Conservation (phyloP, 2,329 filamentous ascomycete species). For the Pseudopithomyces chartarum region DNA sequence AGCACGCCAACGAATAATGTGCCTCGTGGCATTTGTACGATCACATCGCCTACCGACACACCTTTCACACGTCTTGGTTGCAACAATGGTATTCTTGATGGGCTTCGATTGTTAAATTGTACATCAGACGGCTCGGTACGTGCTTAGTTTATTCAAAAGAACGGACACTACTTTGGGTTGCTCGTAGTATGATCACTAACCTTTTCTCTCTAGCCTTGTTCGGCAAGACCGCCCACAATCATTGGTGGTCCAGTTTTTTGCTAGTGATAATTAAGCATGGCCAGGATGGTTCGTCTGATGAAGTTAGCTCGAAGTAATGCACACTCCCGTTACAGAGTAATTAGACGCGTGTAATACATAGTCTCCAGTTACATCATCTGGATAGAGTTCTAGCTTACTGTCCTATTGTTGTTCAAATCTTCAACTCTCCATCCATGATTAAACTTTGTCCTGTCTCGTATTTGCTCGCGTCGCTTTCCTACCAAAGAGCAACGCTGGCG, state of each 20-base stretch:
- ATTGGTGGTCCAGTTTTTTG: background rate
- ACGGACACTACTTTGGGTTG: background rate
- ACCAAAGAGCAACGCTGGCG: constrained; percentile 37
- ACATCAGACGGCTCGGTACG: constrained; percentile 5
- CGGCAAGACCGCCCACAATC: background rate
- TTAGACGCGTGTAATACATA: background rate
- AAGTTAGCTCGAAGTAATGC: background rate
- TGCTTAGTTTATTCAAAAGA: background rate
- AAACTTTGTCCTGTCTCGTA: constrained; percentile 42
- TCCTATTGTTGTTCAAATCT: constrained; percentile 22
- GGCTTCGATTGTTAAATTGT: background rate
- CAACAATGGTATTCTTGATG: constrained; percentile 4
- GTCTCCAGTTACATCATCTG: background rate
- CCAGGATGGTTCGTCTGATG: background rate
- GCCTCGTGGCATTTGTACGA: constrained; percentile 1
- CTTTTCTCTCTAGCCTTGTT: background rate
- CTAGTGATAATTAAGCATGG: background rate
- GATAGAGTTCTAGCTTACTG: background rate
- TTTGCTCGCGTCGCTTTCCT: constrained; percentile 31
- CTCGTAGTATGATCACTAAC: background rate
- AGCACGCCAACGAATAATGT: constrained; percentile 1
- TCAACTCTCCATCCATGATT: constrained; percentile 45
- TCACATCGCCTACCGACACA: background rate
- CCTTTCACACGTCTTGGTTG: background rate
- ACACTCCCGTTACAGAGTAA: background rate